phyloP scores from a whole-genome alignment of 176 grass and related monocot species.

The Poa annua region DNA sequence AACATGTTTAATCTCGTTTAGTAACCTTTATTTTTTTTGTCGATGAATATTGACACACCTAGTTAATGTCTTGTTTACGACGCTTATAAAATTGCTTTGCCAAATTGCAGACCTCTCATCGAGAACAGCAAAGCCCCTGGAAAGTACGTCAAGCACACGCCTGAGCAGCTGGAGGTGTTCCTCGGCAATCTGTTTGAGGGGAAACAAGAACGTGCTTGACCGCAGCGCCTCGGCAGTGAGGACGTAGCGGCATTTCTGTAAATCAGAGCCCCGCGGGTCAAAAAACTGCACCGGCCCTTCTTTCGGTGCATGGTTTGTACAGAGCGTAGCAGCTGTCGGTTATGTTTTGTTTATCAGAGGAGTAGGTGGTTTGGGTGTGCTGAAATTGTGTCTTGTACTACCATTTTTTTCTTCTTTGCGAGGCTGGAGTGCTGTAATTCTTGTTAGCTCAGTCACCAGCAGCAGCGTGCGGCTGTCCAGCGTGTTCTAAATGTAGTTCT shows the following conservation, averaged over 20 bases:
- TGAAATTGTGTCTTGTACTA: not conserved
- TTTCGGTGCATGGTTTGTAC: constrained; percentile 38
- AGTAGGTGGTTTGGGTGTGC: constrained; percentile 7
- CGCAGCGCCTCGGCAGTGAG: no score
- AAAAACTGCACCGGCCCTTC: not conserved
- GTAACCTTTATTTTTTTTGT: not conserved
- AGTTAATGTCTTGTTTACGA: not conserved
- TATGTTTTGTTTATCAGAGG: not conserved
- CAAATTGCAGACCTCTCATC: constrained; percentile 65
- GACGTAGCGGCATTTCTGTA: not conserved
- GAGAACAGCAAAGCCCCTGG: constrained; percentile 79
- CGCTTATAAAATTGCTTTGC: not conserved
- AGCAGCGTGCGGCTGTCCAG: no score
- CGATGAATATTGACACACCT: not conserved
- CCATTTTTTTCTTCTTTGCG: not conserved
- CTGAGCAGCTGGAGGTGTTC: constrained; percentile 77
- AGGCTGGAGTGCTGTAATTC: not conserved
- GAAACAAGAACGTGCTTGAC: constrained; percentile 55
- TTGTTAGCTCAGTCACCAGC: not conserved
- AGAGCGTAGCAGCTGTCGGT: constrained; percentile 28
- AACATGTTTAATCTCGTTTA: not conserved
- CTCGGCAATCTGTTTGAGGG: constrained; percentile 92
- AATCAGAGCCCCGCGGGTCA: not conserved
- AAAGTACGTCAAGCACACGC: constrained; percentile 79
- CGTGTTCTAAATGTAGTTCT: no score